These are phyloP conservation scores for Hortiboletus campestris DNA, from an alignment of 768 basidiomycete species.

Conservation along the genomic window DNA sequence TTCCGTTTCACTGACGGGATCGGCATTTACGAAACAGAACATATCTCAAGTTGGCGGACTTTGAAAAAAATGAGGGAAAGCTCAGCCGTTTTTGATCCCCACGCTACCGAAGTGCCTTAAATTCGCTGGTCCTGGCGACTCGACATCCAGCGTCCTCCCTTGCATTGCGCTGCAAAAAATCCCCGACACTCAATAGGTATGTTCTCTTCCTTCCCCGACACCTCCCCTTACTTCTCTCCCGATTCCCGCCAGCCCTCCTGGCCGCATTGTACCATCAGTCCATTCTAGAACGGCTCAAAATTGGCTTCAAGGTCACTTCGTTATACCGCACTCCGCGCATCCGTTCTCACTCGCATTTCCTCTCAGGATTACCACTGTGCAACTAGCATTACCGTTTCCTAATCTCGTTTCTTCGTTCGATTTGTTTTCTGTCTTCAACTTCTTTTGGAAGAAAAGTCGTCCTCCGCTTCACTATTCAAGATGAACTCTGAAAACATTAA, in stretches of 20 bases:
- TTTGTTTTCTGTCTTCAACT: conserved; percentile 53
- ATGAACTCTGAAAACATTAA: conserved; percentile 78
- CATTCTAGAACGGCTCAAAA: conserved; percentile 74
- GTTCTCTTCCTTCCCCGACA: conserved; percentile 20
- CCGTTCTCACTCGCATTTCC: conserved; percentile 24
- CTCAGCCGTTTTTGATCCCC: conserved; percentile 37
- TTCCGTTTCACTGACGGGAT: conserved; percentile 10
- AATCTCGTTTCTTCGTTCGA: conserved; percentile 47
- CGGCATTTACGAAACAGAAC: conserved; percentile 26
- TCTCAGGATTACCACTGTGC: conserved; percentile 62
- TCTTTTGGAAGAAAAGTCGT: conserved; percentile 51
- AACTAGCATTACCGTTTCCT: conserved; percentile 57
- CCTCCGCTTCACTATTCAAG: conserved; percentile 43
- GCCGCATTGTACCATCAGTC: conserved; percentile 81
- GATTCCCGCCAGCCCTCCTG: conserved; percentile 40
- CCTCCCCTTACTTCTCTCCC: conserved; percentile 16
- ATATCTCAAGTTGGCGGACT: conserved; percentile 26
- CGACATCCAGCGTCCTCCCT: conserved; percentile 31
- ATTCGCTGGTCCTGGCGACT: conserved; percentile 36
- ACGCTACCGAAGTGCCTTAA: conserved; percentile 42
- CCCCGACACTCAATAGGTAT: conserved; percentile 43
- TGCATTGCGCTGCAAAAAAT: conserved; percentile 31
- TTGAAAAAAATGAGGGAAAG: conserved; percentile 37
- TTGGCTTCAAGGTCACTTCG: conserved; percentile 61
- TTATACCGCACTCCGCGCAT: conserved; percentile 14